Evolutionary conservation across 768 basidiomycete species (phyloP), one percentile per base, ranked within the genome.

Genomic region (Tephrocybe sp.): DNA sequence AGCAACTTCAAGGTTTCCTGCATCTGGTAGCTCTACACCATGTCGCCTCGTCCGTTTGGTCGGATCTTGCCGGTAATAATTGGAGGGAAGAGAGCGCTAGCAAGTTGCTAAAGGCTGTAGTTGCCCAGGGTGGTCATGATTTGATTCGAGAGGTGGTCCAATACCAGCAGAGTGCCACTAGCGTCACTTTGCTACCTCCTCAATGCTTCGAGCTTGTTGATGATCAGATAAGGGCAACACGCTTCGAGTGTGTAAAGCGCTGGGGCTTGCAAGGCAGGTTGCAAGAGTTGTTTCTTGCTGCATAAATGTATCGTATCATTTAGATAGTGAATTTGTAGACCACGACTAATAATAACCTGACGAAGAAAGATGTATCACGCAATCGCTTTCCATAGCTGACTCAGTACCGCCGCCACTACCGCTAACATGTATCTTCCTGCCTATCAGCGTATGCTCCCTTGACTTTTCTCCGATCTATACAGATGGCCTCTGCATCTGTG

Each of bases 11-110:
- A 4, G 88, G 80, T 0, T 88, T 93, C 60, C 57, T 88, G 51
- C 72, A 79, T 39, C 66, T 84, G 37, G 68, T 94, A 7, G 89
- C 89, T 2, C 59, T 92, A 12, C 91, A 94, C 61, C 93, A 95
- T 61, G 65, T 94, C 20, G 83, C 93, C 10, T 77, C 76, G 43
- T 83, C 75, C 58, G 79, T 93, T 23, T 93, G 91, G 91, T 75
- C 71, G 2, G 88, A 90, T 62, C 63, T 59, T 34, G 58, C 58
- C n/a, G 61, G 56, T 2, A 61, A 33, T 3, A 45, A 34, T 1
- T 64, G 43, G 46, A 57, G 59, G 2, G 69, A 71, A 55, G 71
- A 78, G 18, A 62, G 68, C 10, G 73, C 72, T 18, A 66, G 56
- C 53, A 80, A 74, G 57, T 60, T 90, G 50, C 61, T 89, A 52